Base-by-base conservation (phyloP, 2,329 filamentous ascomycete genomes). In the Emmonsiellopsis sp. region DNA sequence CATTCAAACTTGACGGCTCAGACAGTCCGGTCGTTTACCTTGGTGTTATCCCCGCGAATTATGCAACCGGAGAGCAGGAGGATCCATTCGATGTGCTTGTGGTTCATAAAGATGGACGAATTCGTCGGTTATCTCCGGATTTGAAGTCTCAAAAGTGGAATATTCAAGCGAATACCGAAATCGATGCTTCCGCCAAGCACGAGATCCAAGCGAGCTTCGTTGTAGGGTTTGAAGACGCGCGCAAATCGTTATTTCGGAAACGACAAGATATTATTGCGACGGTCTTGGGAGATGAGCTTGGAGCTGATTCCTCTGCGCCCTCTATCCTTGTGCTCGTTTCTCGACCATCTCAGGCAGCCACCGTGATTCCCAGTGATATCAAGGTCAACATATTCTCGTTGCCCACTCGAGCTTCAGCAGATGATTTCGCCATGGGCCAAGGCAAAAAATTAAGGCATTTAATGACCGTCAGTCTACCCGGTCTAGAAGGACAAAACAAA, bases 81-180 rank as follows among this genome's bases (percentile, higher is more conserved):
- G 66, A 67, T 10, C 52, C 65, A 0, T 72, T 71, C 40, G 70
- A 72, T 57, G 61, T 76, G 7, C 51, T 76, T 15, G 64, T 66
- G 9, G 67, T 76, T 11, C 72, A 76, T 52, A 60, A 70, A 54
- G 70, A 77, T 60, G 75, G 75, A 20, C 64, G 59, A 48, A 58
- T 76, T 15, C 68, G 70, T 9, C 65, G 69, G 42, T 63, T 76
- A 44, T 65, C 72, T 11, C 60, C 67, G 3, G 69, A 75, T 54
- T 56, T 75, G 10, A 63, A 68, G 52, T 66, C 62, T 30, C 67
- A 73, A 53, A 66, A 64, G 50, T 73, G 71, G 71, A 70, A 61
- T 49, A 59, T 71, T 15, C 59, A 65, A 16, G 66, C 69, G 55
- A 68, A 62, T 52, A 64, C 68, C 53, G 61, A 67, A 40, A 58